A percentile compares a stretch with the other conserved stretches of the same genome.
Conservation (phyloP, 2,329 filamentous ascomycete genomes). For the Fusarium citri region DNA sequence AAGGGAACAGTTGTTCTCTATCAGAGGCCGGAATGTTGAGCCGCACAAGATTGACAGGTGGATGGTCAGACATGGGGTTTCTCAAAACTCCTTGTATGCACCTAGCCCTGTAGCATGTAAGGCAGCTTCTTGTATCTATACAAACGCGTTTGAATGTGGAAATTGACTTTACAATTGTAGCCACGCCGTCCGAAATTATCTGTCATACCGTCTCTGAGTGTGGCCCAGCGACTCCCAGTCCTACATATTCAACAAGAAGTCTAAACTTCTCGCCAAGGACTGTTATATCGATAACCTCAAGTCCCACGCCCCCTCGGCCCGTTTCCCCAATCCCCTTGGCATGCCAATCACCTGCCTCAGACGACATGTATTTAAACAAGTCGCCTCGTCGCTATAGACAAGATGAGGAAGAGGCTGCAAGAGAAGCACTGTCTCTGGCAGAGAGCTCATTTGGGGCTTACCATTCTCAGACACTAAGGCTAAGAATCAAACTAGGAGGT, state of each 20-base stretch:
- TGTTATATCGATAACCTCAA: rapidly evolving
- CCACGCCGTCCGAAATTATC: not conserved
- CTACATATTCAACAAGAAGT: not conserved
- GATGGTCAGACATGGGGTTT: not conserved
- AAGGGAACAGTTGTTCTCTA: not conserved
- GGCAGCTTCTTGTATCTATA: rapidly evolving
- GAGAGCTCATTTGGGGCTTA: not conserved
- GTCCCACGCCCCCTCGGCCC: rapidly evolving
- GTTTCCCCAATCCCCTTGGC: rapidly evolving
- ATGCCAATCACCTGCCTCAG: rapidly evolving
- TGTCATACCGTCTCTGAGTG: not conserved
- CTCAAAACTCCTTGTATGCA: not conserved
- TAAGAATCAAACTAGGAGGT: rapidly evolving
- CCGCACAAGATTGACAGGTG: not conserved
- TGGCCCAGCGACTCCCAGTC: not conserved
- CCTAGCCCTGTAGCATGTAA: conserved; percentile 4
- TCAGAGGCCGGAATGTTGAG: not conserved
- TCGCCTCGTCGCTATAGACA: rapidly evolving
- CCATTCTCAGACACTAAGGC: rapidly evolving
- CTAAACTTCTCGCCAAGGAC: rapidly evolving
- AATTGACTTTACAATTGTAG: rapidly evolving
- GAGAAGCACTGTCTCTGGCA: not conserved
- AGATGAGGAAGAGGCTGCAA: not conserved
- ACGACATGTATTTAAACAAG: rapidly evolving
- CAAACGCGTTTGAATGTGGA: not conserved